phyloP scores from a whole-genome alignment of 805 yeast genomes.

The Wickerhamomyces bisporus region DNA sequence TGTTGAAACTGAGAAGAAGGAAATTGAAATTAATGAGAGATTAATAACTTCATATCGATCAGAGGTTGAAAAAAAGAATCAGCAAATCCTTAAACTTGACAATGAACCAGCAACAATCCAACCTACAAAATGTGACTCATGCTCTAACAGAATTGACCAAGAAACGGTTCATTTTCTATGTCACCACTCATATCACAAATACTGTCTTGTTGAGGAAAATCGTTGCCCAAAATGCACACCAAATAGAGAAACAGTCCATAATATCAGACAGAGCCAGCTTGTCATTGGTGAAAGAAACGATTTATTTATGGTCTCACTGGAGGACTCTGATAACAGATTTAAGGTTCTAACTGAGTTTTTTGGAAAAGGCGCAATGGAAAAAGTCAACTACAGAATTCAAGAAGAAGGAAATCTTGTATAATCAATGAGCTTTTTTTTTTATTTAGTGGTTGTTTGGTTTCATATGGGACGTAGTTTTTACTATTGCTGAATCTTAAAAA shows the following conservation, averaged over 20 bases:
- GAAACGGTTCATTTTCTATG: constrained; percentile 86
- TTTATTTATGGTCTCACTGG: constrained; percentile 53
- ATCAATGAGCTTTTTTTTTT: too few species aligned
- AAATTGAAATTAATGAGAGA: constrained; percentile 62
- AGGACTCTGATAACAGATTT: constrained; percentile 53
- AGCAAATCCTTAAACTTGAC: constrained; percentile 46
- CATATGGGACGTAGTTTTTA: too few species aligned
- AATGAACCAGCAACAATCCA: constrained; percentile 35
- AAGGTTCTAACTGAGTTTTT: constrained; percentile 74
- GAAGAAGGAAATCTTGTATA: not conserved
- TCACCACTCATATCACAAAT: constrained; percentile 78
- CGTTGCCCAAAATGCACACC: constrained; percentile 74
- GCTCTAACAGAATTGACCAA: constrained; percentile 47
- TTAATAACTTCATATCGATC: constrained; percentile 61
- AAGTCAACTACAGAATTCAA: constrained; percentile 5
- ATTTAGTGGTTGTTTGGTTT: too few species aligned
- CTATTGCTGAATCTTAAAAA: too few species aligned
- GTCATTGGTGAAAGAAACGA: constrained; percentile 59
- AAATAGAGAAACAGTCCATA: constrained; percentile 62
- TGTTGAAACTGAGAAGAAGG: constrained; percentile 53
- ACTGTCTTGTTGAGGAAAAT: constrained; percentile 57
- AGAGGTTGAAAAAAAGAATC: constrained; percentile 55
- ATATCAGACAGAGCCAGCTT: constrained; percentile 53
- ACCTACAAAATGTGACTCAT: constrained; percentile 19
- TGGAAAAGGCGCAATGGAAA: constrained; percentile 83